Percentiles rank a stretch among this genome's conserved stretches.
phyloP scores from a whole-genome alignment of 2,329 filamentous ascomycete species.

The Trichoderma koningii region DNA sequence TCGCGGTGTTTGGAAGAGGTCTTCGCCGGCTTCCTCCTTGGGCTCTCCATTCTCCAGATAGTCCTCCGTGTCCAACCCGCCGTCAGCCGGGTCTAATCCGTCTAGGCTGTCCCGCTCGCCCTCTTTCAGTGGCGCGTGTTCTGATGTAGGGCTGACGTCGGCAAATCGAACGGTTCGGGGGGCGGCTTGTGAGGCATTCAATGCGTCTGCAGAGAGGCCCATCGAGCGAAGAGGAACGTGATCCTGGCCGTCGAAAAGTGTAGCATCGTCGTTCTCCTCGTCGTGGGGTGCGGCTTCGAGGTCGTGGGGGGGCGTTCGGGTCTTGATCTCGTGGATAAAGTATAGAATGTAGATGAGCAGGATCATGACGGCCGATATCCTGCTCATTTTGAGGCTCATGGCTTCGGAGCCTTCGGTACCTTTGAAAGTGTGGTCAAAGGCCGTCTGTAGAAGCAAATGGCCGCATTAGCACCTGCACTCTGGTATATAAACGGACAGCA shows the following conservation, averaged over 20 bases:
- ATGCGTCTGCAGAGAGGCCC: background rate
- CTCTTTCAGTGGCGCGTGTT: conserved; percentile 5
- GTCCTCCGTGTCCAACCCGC: conserved; percentile 6
- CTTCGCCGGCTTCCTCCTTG: conserved; percentile 21
- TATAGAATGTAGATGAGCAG: conserved; percentile 73
- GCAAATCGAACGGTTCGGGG: conserved; percentile 39
- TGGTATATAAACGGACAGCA: background rate
- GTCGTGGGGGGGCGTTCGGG: conserved; percentile 41
- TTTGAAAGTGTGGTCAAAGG: conserved; percentile 56
- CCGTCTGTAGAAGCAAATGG: conserved; percentile 37
- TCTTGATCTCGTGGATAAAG: conserved; percentile 74
- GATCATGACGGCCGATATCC: conserved; percentile 74
- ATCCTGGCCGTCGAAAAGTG: background rate
- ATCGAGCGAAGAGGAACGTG: background rate
- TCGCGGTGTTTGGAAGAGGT: conserved; percentile 30
- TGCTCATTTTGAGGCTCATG: conserved; percentile 71
- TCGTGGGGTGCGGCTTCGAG: conserved; percentile 1
- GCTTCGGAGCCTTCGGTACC: conserved; percentile 56
- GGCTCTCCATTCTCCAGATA: conserved; percentile 25
- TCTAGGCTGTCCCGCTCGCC: conserved; percentile 27
- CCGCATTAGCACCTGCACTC: background rate
- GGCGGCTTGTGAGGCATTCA: conserved; percentile 1
- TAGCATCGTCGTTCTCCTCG: conserved; percentile 12
- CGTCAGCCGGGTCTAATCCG: background rate
- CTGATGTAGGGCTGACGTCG: conserved; percentile 29